These are phyloP conservation scores for Saccharomyces hybrid DNA, from an alignment of 1,139 yeast species.

Conservation along the genomic window DNA sequence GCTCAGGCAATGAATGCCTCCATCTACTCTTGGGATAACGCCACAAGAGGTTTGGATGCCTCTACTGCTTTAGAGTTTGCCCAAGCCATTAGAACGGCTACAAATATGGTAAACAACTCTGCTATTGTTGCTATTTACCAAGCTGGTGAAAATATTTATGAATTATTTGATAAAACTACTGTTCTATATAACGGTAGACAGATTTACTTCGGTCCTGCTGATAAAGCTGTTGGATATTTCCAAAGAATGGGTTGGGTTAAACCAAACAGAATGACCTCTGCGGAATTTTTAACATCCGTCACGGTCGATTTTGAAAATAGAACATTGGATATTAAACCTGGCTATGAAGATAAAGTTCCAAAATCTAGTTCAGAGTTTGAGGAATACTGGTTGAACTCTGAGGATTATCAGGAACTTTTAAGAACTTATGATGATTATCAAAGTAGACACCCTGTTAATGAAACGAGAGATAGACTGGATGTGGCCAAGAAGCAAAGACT, in stretches of 20 bases:
- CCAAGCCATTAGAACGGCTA: conserved; percentile 52
- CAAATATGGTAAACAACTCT: conserved; percentile 47
- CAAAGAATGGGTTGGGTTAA: conserved; percentile 53
- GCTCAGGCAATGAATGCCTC: conserved; percentile 52
- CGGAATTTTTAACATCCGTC: conserved; percentile 63
- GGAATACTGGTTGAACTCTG: conserved; percentile 45
- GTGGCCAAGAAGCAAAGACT: conserved; percentile 38
- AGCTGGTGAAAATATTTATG: conserved; percentile 60
- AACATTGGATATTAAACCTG: conserved; percentile 40
- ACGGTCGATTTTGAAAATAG: conserved; percentile 36
- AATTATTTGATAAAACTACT: conserved; percentile 55
- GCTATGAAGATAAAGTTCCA: conserved; percentile 49
- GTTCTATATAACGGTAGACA: conserved; percentile 53
- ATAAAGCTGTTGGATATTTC: conserved; percentile 47
- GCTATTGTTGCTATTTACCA: conserved; percentile 59
- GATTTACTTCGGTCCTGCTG: conserved; percentile 50
- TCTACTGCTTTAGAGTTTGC: conserved; percentile 64
- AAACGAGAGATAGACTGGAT: conserved; percentile 37
- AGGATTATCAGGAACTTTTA: conserved; percentile 38
- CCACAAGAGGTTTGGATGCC: conserved; percentile 74
- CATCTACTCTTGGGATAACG: conserved; percentile 64
- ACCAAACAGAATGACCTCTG: conserved; percentile 56
- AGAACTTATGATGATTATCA: conserved; percentile 40
- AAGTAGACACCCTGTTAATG: conserved; percentile 32
- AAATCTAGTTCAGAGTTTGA: conserved; percentile 51